Conservation (phyloP, 176 grass and related monocot species). For the Musa beccarii region DNA sequence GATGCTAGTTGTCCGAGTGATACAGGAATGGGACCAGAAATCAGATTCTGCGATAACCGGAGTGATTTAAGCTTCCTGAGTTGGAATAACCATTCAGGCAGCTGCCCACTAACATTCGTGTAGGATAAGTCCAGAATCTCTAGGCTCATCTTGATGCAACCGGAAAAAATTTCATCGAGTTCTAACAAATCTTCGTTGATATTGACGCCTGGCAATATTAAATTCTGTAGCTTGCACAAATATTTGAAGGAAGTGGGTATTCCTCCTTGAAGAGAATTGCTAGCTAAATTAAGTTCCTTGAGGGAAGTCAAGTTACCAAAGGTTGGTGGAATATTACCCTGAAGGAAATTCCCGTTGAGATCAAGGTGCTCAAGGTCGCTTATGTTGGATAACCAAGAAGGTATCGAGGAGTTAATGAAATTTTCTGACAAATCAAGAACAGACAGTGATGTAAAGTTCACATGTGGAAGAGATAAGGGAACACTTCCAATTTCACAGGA, state of each 20-base stretch:
- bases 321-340: background rate
- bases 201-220: background rate
- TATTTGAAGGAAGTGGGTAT: background rate
- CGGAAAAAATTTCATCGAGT: background rate
- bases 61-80: background rate
- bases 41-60: background rate
- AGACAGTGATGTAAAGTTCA: constrained; percentile 2
- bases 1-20: background rate
- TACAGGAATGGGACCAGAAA: constrained; percentile 1
- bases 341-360: background rate
- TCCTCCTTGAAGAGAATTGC: background rate
- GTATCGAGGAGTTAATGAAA: background rate
- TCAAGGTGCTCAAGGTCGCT: background rate
- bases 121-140: background rate
- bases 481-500: no score
- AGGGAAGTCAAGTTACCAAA: constrained; percentile 1
- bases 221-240: background rate
- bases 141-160: background rate
- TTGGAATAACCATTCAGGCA: background rate
- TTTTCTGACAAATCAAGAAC: background rate
- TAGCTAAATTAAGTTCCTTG: background rate
- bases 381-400: background rate
- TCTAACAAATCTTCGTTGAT: background rate
- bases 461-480: background rate
- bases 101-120: background rate